These are phyloP conservation scores for Arabidopsis suecica DNA, from an alignment of 345 rosid species.

Conservation along the genomic window DNA sequence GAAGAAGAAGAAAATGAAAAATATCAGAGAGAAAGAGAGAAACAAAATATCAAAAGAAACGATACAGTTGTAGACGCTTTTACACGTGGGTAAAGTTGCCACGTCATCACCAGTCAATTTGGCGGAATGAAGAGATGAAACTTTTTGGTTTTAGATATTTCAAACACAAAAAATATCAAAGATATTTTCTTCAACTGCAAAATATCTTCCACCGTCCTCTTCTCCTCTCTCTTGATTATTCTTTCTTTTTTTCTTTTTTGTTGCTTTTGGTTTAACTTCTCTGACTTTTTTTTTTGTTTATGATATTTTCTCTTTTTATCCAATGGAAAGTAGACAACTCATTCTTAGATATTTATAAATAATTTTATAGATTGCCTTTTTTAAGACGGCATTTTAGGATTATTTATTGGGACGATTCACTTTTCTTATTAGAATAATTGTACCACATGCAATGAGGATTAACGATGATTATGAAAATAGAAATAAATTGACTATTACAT, in stretches of 20 bases:
- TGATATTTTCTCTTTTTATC: too few relatives aligned
- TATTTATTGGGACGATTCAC: background rate
- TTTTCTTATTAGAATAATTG: background rate
- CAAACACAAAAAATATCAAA: slow-evolving; percentile 22
- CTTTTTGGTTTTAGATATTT: slow-evolving; percentile 21
- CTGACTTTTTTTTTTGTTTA: too few relatives aligned
- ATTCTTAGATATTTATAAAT: too few relatives aligned
- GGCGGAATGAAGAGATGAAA: slow-evolving; percentile 32
- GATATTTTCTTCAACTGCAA: slow-evolving; percentile 34
- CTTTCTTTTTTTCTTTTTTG: background rate
- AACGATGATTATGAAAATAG: background rate
- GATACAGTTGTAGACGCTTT: slow-evolving; percentile 68
- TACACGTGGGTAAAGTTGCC: slow-evolving; percentile 66
- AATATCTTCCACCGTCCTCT: slow-evolving; percentile 40
- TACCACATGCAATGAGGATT: background rate
- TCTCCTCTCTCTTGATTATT: background rate
- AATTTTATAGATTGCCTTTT: background rate
- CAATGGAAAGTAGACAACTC: too few relatives aligned
- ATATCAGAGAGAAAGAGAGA: background rate
- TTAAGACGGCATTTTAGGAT: background rate
- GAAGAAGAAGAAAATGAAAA: slow-evolving; percentile 5
- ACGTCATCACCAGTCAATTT: slow-evolving; percentile 51
- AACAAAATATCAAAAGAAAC: slow-evolving; percentile 38
- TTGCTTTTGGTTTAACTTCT: too few relatives aligned
- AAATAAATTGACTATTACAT: background rate